Conservation (phyloP, 2,329 filamentous ascomycete species). For the Fusarium azukiicola region DNA sequence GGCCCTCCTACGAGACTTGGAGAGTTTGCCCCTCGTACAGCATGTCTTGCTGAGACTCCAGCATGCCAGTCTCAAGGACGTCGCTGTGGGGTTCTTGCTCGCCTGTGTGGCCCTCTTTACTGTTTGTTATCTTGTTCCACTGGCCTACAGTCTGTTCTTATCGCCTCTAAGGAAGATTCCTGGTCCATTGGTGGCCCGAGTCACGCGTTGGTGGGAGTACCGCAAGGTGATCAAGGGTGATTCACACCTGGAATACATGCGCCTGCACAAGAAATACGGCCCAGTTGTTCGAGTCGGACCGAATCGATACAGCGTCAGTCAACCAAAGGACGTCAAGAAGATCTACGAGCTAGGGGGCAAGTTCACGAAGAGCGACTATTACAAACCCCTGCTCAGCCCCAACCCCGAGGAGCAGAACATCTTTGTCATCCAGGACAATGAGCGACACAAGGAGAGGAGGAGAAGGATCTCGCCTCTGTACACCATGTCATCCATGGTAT, state of each 20-base stretch:
- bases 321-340: constrained; percentile 18
- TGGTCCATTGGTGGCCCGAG: constrained; percentile 18
- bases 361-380: constrained; percentile 23
- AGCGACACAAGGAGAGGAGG: constrained; percentile 17
- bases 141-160: constrained; percentile 1
- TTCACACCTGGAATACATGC: constrained; percentile 24
- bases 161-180: constrained; percentile 15
- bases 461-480: constrained; percentile 20
- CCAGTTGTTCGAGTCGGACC: constrained; percentile 23
- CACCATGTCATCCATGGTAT: constrained; percentile 22
- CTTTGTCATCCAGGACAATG: constrained; percentile 19
- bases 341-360: constrained; percentile 23
- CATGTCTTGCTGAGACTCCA: background rate
- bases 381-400: constrained; percentile 22
- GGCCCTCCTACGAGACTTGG: constrained; percentile 10
- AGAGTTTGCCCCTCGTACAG: constrained; percentile 6
- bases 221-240: constrained; percentile 14
- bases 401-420: constrained; percentile 23
- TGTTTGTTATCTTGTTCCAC: constrained; percentile 3
- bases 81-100: background rate
- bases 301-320: constrained; percentile 22
- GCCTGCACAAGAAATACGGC: constrained; percentile 25
- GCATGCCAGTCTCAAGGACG: background rate
- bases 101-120: background rate
- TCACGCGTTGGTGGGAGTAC: constrained; percentile 22